phyloP scores from a whole-genome alignment of 2,329 filamentous ascomycete species.

The Colletotrichum sp. region DNA sequence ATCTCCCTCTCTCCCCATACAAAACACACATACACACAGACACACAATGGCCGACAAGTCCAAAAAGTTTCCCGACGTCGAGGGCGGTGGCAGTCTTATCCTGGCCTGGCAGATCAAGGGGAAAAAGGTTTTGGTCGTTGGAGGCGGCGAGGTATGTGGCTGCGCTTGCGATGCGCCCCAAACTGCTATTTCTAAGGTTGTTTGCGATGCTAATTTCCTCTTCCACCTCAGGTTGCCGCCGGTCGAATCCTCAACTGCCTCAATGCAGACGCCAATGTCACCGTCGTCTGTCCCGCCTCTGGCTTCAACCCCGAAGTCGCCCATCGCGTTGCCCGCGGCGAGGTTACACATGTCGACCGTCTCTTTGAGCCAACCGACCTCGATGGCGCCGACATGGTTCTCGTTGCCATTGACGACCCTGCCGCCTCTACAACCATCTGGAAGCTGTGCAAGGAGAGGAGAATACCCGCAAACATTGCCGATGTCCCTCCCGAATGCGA shows the following conservation, averaged over 20 bases:
- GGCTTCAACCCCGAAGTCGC: slow-evolving; percentile 90
- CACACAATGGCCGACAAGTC: slow-evolving; percentile 21
- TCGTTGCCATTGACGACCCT: slow-evolving; percentile 92
- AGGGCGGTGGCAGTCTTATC: slow-evolving; percentile 91
- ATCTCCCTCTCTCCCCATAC: not conserved
- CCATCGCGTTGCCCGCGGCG: slow-evolving; percentile 75
- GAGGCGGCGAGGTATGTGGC: slow-evolving; percentile 84
- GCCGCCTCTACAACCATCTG: slow-evolving; percentile 89
- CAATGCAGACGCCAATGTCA: slow-evolving; percentile 92
- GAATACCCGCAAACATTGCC: slow-evolving; percentile 92
- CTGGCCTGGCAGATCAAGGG: slow-evolving; percentile 93
- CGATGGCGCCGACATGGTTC: slow-evolving; percentile 82
- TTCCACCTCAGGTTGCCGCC: slow-evolving; percentile 77
- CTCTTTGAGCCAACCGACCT: slow-evolving; percentile 88
- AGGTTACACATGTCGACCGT: slow-evolving; percentile 82
- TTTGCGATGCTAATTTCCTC: not conserved
- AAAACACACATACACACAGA: not conserved
- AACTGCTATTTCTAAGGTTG: not conserved
- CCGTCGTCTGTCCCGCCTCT: slow-evolving; percentile 78
- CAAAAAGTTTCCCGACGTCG: slow-evolving; percentile 74
- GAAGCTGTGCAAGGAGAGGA: slow-evolving; percentile 87
- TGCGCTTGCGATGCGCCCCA: not conserved
- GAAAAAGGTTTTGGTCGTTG: slow-evolving; percentile 90
- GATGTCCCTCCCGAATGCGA: slow-evolving; percentile 97
- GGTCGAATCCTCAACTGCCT: slow-evolving; percentile 93